These are phyloP conservation scores for Alloteropsis angusta DNA, from an alignment of 202 grass and related monocot species.

Conservation along the genomic window DNA sequence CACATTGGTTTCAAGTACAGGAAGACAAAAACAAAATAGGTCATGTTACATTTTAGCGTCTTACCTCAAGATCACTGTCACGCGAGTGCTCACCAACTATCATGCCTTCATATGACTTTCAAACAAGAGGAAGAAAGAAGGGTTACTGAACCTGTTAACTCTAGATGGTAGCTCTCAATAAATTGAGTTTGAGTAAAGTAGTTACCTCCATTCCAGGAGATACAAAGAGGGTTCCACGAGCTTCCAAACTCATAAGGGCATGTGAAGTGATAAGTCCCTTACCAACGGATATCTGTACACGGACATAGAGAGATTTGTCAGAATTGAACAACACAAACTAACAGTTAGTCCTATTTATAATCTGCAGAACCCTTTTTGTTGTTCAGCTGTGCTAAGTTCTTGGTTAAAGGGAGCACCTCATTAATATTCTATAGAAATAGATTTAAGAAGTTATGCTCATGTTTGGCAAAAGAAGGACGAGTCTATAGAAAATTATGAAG, in stretches of 20 bases:
- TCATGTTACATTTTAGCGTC: slow-evolving; percentile 19
- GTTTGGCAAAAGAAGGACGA: background rate
- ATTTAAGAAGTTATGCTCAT: background rate
- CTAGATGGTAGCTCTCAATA: slow-evolving; percentile 17
- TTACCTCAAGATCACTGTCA: slow-evolving; percentile 97
- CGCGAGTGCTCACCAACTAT: slow-evolving; percentile 93
- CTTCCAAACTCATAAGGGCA: slow-evolving; percentile 97
- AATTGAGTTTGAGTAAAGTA: background rate
- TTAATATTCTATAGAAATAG: background rate
- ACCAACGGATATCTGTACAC: slow-evolving; percentile 75
- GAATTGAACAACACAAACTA: background rate
- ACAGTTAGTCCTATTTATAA: slow-evolving; percentile 1
- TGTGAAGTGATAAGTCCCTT: slow-evolving; percentile 80
- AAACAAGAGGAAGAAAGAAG: slow-evolving; percentile 22
- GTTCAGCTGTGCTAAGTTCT: background rate
- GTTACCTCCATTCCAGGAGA: slow-evolving; percentile 91
- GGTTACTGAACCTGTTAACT: slow-evolving; percentile 1
- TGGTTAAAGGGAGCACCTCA: background rate
- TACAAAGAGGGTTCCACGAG: slow-evolving; percentile 96
- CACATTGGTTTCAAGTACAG: slow-evolving; percentile 10
- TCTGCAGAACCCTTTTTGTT: background rate
- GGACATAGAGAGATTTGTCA: slow-evolving; percentile 18
- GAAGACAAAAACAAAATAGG: background rate
- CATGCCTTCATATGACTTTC: slow-evolving; percentile 92
- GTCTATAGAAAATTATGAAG: slow-evolving; percentile 13